Evolutionary conservation across 2,329 filamentous ascomycete genomes (phyloP), one percentile per base, ranked within the genome.

Genomic region (Diaporthe ilicicola): DNA sequence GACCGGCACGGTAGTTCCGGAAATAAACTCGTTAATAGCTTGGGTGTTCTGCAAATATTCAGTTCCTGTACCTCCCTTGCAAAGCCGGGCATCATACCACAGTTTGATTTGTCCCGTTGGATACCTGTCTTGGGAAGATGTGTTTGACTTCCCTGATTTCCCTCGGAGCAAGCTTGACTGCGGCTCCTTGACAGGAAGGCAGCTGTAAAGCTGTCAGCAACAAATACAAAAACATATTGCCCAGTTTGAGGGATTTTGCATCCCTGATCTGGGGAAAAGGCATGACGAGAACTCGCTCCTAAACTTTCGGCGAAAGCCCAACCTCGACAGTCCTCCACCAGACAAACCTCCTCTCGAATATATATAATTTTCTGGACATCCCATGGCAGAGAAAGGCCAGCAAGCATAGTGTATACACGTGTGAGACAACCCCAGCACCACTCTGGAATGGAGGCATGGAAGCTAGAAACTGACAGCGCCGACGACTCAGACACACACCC

Each of bases 1-100:
- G 2, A 82, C 78, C 7, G 74, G 72, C 42, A 81, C 77, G 2
- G 74, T 72, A 13, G 73, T 59, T 17, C 71, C 65, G 15, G 37
- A 24, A 13, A 66, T 55, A 8, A 66, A n/a, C 17, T 54, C 56
- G 29, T 66, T n/a, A 37, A 69, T 55, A 42, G 61, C 56, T 10
- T 42, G 8, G 2, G 65, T 66, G 17, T 73, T 48, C 69, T 73
- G 54, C 8, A 12, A 4, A 6, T 37, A 8, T 32, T 70, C n/a
- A 70, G 71, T 24, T 51, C 7, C 42, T 24, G n/a, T n/a, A 9
- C 3, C 32, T 13, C n/a, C 22, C 10, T 39, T 19, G 6, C 12
- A 22, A 29, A 24, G 34, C 5, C 9, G 42, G 15, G 15, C 9
- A 32, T 51, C 51, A 56, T 67, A 70, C 69, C 27, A 66, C 69